Percentiles rank a stretch among this genome's conserved stretches.
Evolutionary conservation across 2,329 filamentous ascomycete species (phyloP).

Genomic region (Neofusicoccum parvum): DNA sequence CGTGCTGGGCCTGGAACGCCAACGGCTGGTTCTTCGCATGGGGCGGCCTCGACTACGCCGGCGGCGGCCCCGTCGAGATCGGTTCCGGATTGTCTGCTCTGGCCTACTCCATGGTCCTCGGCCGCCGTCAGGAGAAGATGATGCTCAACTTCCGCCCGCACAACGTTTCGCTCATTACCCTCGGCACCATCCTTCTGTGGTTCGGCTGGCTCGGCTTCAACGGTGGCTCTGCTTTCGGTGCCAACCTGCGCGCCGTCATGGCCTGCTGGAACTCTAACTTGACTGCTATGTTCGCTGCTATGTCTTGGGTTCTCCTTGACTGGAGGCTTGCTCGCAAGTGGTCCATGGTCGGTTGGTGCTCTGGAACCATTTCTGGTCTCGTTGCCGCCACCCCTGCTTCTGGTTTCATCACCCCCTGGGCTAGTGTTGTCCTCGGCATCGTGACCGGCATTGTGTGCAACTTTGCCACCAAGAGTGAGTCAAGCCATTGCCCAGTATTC

Average conservation of each 20-base stretch:
- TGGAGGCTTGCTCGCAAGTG: slow-evolving; percentile 92
- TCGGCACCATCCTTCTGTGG: slow-evolving; percentile 94
- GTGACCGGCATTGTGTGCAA: slow-evolving; percentile 72
- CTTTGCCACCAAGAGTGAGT: slow-evolving; percentile 83
- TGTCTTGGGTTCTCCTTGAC: slow-evolving; percentile 94
- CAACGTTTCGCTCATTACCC: slow-evolving; percentile 95
- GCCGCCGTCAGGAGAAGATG: slow-evolving; percentile 97
- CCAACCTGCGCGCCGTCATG: slow-evolving; percentile 91
- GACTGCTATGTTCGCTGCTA: slow-evolving; percentile 86
- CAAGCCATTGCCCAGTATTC: background rate
- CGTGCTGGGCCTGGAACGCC: slow-evolving; percentile 94
- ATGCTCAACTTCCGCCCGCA: slow-evolving; percentile 93
- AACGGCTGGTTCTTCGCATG: slow-evolving; percentile 92
- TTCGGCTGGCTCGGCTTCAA: slow-evolving; percentile 99
- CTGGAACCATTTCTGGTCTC: slow-evolving; percentile 81
- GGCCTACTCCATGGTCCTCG: slow-evolving; percentile 94
- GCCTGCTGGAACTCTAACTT: slow-evolving; percentile 98
- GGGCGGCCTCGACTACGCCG: slow-evolving; percentile 94
- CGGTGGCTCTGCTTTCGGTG: slow-evolving; percentile 90
- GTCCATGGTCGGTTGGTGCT: slow-evolving; percentile 93
- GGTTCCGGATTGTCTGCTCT: slow-evolving; percentile 89
- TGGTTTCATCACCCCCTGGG: slow-evolving; percentile 74
- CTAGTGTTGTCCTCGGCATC: slow-evolving; percentile 62
- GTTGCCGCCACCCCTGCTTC: slow-evolving; percentile 86
- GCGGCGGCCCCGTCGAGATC: slow-evolving; percentile 96